These are phyloP conservation scores for Xylariales sp. DNA, from an alignment of 2,329 filamentous ascomycete genomes.

Conservation along the genomic window DNA sequence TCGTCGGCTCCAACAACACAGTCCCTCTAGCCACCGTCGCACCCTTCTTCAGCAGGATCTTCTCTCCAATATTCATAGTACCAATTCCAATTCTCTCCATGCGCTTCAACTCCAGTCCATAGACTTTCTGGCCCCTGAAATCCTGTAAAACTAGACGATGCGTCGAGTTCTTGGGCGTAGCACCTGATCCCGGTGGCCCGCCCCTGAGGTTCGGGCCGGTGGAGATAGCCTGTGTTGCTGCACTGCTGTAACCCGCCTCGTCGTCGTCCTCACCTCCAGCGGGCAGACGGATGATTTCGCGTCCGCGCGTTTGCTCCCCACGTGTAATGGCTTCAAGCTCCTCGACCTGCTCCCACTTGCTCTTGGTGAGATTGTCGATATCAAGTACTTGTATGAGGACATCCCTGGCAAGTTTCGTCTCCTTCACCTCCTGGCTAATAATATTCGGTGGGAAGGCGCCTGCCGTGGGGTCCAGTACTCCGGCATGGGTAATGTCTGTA, in stretches of 20 bases:
- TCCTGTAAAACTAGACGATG: slow-evolving; percentile 85
- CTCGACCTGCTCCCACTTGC: slow-evolving; percentile 84
- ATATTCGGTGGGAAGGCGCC: slow-evolving; percentile 50
- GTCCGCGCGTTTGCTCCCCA: slow-evolving; percentile 68
- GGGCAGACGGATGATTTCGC: slow-evolving; percentile 73
- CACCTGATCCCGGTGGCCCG: slow-evolving; percentile 12
- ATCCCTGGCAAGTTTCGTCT: slow-evolving; percentile 53
- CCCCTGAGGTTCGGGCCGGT: slow-evolving; percentile 5
- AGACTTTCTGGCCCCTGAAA: slow-evolving; percentile 61
- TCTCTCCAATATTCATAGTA: slow-evolving; percentile 70
- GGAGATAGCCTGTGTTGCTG: slow-evolving; percentile 14
- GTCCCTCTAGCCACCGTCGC: slow-evolving; percentile 68
- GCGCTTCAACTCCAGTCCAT: slow-evolving; percentile 65
- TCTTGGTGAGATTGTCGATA: slow-evolving; percentile 74
- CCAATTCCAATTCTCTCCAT: slow-evolving; percentile 62
- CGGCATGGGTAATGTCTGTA: slow-evolving; percentile 65
- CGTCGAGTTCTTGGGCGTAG: slow-evolving; percentile 47
- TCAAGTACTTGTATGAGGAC: slow-evolving; percentile 80
- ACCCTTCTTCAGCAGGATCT: slow-evolving; percentile 66
- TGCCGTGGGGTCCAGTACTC: slow-evolving; percentile 39
- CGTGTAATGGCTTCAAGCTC: slow-evolving; percentile 68
- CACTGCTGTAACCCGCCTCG: slow-evolving; percentile 36
- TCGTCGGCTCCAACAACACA: slow-evolving; percentile 68
- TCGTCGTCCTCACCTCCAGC: slow-evolving; percentile 39
- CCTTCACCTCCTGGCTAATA: slow-evolving; percentile 47